These are phyloP conservation scores for Raffaelea albimanens DNA, from an alignment of 2,329 filamentous ascomycete species.

Conservation along the genomic window DNA sequence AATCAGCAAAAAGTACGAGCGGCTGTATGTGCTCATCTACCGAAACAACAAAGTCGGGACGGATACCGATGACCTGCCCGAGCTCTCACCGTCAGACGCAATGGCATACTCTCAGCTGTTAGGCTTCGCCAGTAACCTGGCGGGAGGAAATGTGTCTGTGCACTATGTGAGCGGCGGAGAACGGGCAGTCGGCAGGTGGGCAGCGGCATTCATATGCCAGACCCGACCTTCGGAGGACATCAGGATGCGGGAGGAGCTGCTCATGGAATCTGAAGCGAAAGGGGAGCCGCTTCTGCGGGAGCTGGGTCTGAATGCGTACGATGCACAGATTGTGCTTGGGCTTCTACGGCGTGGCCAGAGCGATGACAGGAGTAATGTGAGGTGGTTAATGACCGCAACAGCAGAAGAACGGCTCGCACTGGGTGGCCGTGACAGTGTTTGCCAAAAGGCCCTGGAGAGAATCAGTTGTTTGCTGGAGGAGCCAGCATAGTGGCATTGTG, in stretches of 20 bases:
- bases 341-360: slow-evolving; percentile 22
- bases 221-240: too few species aligned
- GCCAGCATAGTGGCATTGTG: too few species aligned
- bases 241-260: too few species aligned
- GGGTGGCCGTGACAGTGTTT: background rate
- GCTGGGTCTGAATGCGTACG: slow-evolving; percentile 61
- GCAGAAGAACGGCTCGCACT: background rate
- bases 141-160: slow-evolving; percentile 25
- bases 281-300: slow-evolving; percentile 40
- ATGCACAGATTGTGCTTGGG: slow-evolving; percentile 54
- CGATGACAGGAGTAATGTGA: background rate
- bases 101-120: slow-evolving; percentile 39
- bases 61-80: slow-evolving; percentile 20
- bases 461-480: background rate
- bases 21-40: slow-evolving; percentile 59
- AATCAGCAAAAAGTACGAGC: slow-evolving; percentile 53
- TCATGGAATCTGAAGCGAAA: too few species aligned
- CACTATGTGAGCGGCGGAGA: slow-evolving; percentile 41
- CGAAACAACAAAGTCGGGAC: slow-evolving; percentile 30
- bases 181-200: slow-evolving; percentile 43
- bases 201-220: slow-evolving; percentile 40
- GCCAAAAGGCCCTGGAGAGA: background rate
- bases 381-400: background rate
- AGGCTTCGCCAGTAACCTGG: slow-evolving; percentile 33
- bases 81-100: slow-evolving; percentile 29